These are phyloP conservation scores for Candida succiphila DNA, from an alignment of 805 yeast species.

Conservation along the genomic window DNA sequence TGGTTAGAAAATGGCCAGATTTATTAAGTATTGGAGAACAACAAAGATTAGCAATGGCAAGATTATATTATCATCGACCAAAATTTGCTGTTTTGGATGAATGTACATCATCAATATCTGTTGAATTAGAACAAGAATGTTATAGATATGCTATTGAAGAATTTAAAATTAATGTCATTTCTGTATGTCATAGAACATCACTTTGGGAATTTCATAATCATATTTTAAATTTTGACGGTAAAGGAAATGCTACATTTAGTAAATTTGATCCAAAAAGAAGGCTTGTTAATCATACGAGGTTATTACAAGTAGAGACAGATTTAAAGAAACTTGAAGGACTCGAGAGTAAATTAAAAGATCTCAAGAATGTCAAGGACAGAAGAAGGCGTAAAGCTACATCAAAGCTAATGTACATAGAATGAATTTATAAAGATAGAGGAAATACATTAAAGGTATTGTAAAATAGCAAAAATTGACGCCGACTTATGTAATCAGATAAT, in stretches of 20 bases:
- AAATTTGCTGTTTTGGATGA: constrained; percentile 92
- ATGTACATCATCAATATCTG: constrained; percentile 90
- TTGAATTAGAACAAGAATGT: constrained; percentile 85
- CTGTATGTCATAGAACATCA: constrained; percentile 89
- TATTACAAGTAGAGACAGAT: constrained; percentile 56
- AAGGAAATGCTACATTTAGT: constrained; percentile 36
- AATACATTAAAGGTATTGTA: too few relatives aligned
- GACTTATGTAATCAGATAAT: too few relatives aligned
- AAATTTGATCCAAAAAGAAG: constrained; percentile 66
- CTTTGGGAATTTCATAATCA: constrained; percentile 86
- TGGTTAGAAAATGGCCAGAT: constrained; percentile 76
- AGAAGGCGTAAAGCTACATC: too few relatives aligned
- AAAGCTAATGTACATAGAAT: not conserved
- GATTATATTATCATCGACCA: constrained; percentile 85
- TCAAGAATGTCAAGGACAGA: constrained; percentile 25
- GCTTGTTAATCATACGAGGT: constrained; percentile 67
- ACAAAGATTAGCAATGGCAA: constrained; percentile 87
- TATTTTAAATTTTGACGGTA: constrained; percentile 79
- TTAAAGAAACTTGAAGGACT: constrained; percentile 63
- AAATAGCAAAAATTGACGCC: too few relatives aligned
- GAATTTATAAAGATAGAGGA: not conserved
- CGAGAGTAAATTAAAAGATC: constrained; percentile 55
- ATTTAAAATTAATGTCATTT: constrained; percentile 70
- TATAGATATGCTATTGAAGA: constrained; percentile 66
- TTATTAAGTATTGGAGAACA: constrained; percentile 86